Base-by-base conservation (phyloP, 2,329 filamentous ascomycete genomes). In the Myotisia sp. region DNA sequence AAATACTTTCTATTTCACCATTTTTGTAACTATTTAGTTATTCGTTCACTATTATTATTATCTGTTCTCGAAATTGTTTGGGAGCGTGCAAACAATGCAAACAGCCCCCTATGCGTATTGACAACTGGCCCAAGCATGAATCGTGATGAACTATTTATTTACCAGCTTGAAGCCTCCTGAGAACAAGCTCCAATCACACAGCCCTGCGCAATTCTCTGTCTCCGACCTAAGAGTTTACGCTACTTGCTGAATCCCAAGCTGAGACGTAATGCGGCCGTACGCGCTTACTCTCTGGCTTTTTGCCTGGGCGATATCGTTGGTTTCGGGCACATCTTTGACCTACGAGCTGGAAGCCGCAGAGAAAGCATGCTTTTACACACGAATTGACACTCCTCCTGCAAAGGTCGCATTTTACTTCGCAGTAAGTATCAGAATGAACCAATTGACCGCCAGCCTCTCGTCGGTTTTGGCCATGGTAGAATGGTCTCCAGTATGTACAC, bases 331-430 rank as follows among this genome's bases (percentile, higher is more conserved):
- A 3, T 86, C 90, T 26, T 70, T 98, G 53, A 98, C 90, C 30
- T 98, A 94, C 68, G 83, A 86, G 62, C 70, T 98, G 29, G 64
- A 70, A 34, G 81, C 90, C 33, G 82, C 92, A 64, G 90, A 95
- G 68, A 85, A 82, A 62, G 84, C 90, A 40, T 98, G 90, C 67
- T 98, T 98, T 73, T 94, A 81, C 58, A 73, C 82, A 37, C 66
- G 74, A 46, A 78, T 87, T 36, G 75, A 85, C 44, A 73, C 80
- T 55, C 70, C 73, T 55, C 78, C 78, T 48, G 74, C 81, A 50
- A 98, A 98, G 72, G 69, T 98, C 47, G 86, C 90, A 32, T 98
- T 98, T 56, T 98, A 98, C 67, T 98, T 98, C 63, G 92, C 90
- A 40, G 90, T 98, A 65, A 46, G 79, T 63, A 26, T 26, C n/a